Conservation (phyloP, 2,329 filamentous ascomycete species). For the Teratosphaeria destructans region DNA sequence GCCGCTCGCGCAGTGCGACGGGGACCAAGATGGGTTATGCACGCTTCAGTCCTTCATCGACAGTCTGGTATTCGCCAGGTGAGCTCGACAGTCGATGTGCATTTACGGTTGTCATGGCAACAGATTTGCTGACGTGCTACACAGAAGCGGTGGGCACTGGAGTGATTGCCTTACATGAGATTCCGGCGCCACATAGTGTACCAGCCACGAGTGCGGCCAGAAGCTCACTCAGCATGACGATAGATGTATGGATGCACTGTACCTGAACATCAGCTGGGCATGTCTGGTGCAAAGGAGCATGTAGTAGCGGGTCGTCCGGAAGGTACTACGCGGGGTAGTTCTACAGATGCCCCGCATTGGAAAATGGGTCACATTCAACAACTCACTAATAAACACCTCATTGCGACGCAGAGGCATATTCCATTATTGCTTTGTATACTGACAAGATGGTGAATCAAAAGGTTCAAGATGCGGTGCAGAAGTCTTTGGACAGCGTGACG, state of each 20-base stretch:
- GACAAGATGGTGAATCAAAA: conserved; percentile 20
- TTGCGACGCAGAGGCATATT: not conserved
- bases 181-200: not conserved
- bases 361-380: too few species aligned
- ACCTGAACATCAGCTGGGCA: too few species aligned
- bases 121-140: not conserved
- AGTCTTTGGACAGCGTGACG: conserved; percentile 25
- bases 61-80: conserved; percentile 61
- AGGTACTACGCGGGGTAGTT: not conserved
- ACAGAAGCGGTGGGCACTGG: not conserved
- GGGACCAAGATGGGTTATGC: conserved; percentile 62
- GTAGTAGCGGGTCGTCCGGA: too few species aligned
- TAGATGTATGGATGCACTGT: not conserved
- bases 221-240: not conserved
- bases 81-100: not conserved
- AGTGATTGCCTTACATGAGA: not conserved
- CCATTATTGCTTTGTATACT: not conserved
- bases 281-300: not conserved
- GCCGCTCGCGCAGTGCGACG: conserved; percentile 58
- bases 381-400: not conserved
- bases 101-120: not conserved
- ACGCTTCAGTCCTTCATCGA: conserved; percentile 59
- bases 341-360: too few species aligned
- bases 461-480: conserved; percentile 27
- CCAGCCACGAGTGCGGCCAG: not conserved